A percentile compares a stretch with the other conserved stretches of the same genome.
These are phyloP conservation scores for Calocera viscosa DNA, from an alignment of 768 basidiomycete species.

Conservation along the genomic window DNA sequence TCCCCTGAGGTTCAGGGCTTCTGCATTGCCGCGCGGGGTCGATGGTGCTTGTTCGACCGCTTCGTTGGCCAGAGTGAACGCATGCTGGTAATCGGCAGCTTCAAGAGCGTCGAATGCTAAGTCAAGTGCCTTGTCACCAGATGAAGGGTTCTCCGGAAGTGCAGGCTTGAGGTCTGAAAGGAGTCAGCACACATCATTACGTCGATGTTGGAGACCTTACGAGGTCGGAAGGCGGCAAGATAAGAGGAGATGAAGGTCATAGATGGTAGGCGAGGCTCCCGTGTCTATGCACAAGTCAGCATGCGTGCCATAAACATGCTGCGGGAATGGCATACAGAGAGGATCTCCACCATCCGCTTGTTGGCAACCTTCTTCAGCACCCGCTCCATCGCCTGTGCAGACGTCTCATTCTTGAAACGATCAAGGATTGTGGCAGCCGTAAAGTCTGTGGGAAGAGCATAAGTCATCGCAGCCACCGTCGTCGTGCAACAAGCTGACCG, in stretches of 20 bases:
- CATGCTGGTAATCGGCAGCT: constrained; percentile 73
- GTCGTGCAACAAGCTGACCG: constrained; percentile 36
- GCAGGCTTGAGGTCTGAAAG: constrained; percentile 47
- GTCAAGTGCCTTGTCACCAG: constrained; percentile 72
- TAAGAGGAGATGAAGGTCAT: constrained; percentile 88
- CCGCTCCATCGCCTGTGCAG: constrained; percentile 77
- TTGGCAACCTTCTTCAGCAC: constrained; percentile 72
- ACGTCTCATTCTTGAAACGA: constrained; percentile 71
- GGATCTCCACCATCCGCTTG: constrained; percentile 58
- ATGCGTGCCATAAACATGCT: not conserved
- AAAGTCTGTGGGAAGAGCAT: constrained; percentile 58
- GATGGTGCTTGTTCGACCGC: constrained; percentile 78
- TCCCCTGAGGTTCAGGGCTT: constrained; percentile 83
- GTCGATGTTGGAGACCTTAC: constrained; percentile 35
- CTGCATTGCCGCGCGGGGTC: constrained; percentile 59
- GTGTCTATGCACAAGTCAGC: constrained; percentile 34
- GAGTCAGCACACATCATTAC: not conserved
- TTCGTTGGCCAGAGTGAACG: constrained; percentile 68
- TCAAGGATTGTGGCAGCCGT: constrained; percentile 94
- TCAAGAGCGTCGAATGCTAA: constrained; percentile 72
- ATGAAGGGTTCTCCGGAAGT: constrained; percentile 60
- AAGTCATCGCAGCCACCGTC: not conserved
- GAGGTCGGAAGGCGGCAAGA: constrained; percentile 88
- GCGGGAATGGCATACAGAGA: constrained; percentile 35
- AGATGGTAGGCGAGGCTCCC: constrained; percentile 75